Evolutionary conservation across 2,329 filamentous ascomycete species (phyloP).

Genomic region (Penicillium sp.): DNA sequence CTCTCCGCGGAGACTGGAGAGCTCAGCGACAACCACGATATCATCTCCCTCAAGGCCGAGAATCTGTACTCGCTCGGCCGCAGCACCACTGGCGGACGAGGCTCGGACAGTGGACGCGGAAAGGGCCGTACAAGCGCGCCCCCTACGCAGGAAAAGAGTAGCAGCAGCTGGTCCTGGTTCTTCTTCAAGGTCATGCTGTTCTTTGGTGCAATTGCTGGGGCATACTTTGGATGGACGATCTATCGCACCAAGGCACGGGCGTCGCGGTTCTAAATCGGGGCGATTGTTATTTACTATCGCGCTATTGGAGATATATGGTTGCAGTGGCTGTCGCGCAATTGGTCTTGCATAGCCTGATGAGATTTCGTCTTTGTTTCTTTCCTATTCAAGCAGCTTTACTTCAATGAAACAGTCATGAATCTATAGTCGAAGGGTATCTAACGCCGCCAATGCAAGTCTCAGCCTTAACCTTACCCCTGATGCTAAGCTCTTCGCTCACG

Average conservation of each 20-base stretch:
- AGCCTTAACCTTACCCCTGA: too few species aligned
- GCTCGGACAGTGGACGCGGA: slow-evolving; percentile 24
- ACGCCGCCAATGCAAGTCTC: too few species aligned
- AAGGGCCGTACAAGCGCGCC: slow-evolving; percentile 21
- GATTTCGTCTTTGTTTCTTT: slow-evolving; percentile 11
- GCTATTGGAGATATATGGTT: slow-evolving; percentile 7
- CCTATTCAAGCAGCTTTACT: slow-evolving; percentile 7
- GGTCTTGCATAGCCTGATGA: slow-evolving; percentile 23
- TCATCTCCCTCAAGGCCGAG: slow-evolving; percentile 76
- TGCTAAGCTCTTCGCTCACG: slow-evolving; percentile 27
- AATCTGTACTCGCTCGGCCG: slow-evolving; percentile 62
- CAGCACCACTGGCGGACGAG: slow-evolving; percentile 38
- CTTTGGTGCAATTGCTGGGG: slow-evolving; percentile 62
- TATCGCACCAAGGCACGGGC: slow-evolving; percentile 61
- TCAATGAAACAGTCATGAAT: slow-evolving; percentile 20
- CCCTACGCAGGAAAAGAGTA: slow-evolving; percentile 17
- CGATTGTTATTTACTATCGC: slow-evolving; percentile 5
- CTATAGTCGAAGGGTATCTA: too few species aligned
- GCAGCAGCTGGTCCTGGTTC: slow-evolving; percentile 60
- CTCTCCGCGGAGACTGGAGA: slow-evolving; percentile 79
- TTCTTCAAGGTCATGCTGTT: slow-evolving; percentile 79
- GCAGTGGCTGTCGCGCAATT: slow-evolving; percentile 10
- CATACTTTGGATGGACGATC: slow-evolving; percentile 77
- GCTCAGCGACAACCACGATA: slow-evolving; percentile 95
- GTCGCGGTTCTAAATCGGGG: slow-evolving; percentile 30